A percentile compares a stretch with the other conserved stretches of the same genome.
Evolutionary conservation across 2,329 filamentous ascomycete genomes (phyloP).

Genomic region (Mycogone perniciosa): DNA sequence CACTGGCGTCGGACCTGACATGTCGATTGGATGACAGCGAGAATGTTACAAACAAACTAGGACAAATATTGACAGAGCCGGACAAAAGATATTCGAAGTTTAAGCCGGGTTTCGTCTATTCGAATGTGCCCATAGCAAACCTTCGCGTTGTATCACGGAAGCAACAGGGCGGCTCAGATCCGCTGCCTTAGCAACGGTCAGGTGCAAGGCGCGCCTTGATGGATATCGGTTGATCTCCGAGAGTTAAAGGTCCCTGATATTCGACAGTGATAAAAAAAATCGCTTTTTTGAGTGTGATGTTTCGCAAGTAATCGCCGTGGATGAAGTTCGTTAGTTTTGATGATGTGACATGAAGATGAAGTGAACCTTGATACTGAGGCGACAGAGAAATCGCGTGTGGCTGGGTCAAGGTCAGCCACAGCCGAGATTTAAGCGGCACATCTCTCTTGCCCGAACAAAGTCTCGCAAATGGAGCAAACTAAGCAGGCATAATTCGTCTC

Average conservation of each 20-base stretch:
- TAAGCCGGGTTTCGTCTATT: not conserved
- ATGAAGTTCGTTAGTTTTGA: not conserved
- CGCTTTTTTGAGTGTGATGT: too few relatives aligned
- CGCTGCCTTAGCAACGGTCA: not conserved
- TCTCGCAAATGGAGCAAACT: too few relatives aligned
- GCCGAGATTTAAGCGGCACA: conserved; percentile 10
- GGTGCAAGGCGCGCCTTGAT: not conserved
- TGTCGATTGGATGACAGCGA: conserved; percentile 15
- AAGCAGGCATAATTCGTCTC: not conserved
- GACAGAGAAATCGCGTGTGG: conserved; percentile 2
- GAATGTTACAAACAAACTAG: not conserved
- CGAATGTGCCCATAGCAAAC: too few relatives aligned
- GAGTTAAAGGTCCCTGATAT: not conserved
- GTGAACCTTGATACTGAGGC: conserved; percentile 1
- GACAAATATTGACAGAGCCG: not conserved
- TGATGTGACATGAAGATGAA: not conserved
- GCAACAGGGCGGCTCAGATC: too few relatives aligned
- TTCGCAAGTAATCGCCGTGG: too few relatives aligned
- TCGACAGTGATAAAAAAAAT: too few relatives aligned
- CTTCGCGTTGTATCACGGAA: too few relatives aligned
- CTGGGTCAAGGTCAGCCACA: not conserved
- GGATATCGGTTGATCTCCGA: not conserved
- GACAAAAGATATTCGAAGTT: not conserved
- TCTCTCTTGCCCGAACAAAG: not conserved
- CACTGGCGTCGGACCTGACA: conserved; percentile 30